phyloP scores from a whole-genome alignment of 345 rosid species.

The Heritiera fomes region DNA sequence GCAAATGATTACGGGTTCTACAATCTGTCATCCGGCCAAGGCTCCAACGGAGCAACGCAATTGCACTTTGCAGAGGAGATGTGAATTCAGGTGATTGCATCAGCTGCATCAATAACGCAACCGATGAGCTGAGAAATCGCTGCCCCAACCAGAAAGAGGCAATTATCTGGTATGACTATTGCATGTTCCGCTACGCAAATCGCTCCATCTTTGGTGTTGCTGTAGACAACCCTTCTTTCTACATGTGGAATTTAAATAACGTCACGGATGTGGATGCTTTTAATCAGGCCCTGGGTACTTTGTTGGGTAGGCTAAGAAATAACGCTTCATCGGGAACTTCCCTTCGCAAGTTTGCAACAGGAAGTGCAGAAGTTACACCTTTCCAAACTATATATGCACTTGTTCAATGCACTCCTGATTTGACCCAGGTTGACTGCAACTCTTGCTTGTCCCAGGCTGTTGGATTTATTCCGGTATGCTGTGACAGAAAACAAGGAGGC shows the following conservation, averaged over 20 bases:
- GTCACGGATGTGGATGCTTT: constrained; percentile 20
- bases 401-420: constrained; percentile 50
- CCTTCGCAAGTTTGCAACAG: constrained; percentile 25
- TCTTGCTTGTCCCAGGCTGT: constrained; percentile 19
- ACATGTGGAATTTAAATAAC: constrained; percentile 8
- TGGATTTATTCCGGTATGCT: not conserved
- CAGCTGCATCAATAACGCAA: constrained; percentile 31
- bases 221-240: not conserved
- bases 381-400: constrained; percentile 29
- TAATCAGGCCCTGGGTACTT: constrained; percentile 9
- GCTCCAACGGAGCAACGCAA: constrained; percentile 20
- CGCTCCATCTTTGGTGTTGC: constrained; percentile 10
- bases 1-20: constrained; percentile 23
- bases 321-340: constrained; percentile 29
- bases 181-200: constrained; percentile 49
- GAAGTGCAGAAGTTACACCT: not conserved
- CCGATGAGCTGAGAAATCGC: not conserved
- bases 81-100: constrained; percentile 26
- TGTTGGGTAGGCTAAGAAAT: constrained; percentile 16
- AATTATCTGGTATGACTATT: constrained; percentile 32
- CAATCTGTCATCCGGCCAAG: constrained; percentile 28
- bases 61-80: constrained; percentile 44
- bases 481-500: constrained; percentile 28
- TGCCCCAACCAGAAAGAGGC: constrained; percentile 46
- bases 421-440: constrained; percentile 18